Evolutionary conservation across 2,329 filamentous ascomycete species (phyloP).

Genomic region (Emmonsia crescens): DNA sequence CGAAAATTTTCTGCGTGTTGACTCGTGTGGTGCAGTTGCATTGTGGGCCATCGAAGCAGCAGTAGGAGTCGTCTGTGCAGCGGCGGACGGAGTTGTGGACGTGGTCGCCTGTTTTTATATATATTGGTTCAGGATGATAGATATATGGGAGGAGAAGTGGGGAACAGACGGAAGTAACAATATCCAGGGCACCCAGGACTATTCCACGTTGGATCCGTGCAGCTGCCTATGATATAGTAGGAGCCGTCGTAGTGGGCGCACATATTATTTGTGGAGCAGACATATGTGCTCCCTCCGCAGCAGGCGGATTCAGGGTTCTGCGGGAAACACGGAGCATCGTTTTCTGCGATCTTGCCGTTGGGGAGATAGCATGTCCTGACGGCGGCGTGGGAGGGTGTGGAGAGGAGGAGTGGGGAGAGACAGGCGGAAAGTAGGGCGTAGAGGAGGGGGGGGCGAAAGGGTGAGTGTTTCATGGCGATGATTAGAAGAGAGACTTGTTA

Average conservation of each 20-base stretch:
- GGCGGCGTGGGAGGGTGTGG: background rate
- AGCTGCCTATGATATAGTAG: constrained; percentile 5
- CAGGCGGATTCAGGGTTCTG: constrained; percentile 6
- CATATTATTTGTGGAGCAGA: constrained; percentile 5
- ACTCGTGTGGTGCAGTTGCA: constrained; percentile 2
- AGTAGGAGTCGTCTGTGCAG: constrained; percentile 1
- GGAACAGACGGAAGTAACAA: constrained; percentile 4
- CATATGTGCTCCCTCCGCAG: constrained; percentile 5
- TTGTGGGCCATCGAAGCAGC: constrained; percentile 1
- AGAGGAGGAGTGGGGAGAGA: background rate
- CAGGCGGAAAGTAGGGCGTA: background rate
- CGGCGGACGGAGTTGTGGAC: constrained; percentile 4
- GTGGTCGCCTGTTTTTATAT: background rate
- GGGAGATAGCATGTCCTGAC: constrained; percentile 1
- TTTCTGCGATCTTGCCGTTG: background rate
- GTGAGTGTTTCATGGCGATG: background rate
- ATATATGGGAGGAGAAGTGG: background rate
- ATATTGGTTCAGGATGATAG: background rate
- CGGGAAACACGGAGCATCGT: constrained; percentile 4
- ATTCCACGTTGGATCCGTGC: constrained; percentile 4
- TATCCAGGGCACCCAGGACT: constrained; percentile 3
- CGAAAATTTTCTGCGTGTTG: constrained; percentile 1
- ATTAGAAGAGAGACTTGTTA: too few relatives aligned
- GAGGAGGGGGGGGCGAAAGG: background rate
- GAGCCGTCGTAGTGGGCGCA: constrained; percentile 3